Conservation (phyloP, 1,284 basidiomycete species). For the Puccinia triticina region DNA sequence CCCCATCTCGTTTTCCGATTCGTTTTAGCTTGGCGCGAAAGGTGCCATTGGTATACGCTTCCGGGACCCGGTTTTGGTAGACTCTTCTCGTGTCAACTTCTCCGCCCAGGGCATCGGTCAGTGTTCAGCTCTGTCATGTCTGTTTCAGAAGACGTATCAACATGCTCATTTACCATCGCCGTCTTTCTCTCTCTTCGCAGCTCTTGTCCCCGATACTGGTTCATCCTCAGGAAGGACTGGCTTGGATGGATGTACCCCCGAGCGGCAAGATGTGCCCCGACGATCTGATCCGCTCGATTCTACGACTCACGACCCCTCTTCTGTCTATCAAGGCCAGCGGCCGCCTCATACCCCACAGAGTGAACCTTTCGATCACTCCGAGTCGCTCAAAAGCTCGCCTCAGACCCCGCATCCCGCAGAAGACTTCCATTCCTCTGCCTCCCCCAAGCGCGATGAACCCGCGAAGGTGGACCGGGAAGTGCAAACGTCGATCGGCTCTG, state of each 20-base stretch:
- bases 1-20: not conserved
- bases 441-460: not conserved
- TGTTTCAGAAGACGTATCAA: not conserved
- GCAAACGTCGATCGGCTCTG: constrained; percentile 9
- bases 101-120: constrained; percentile 43
- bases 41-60: not conserved
- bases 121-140: not conserved
- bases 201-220: not conserved
- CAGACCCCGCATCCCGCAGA: not conserved
- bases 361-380: constrained; percentile 36
- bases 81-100: constrained; percentile 36
- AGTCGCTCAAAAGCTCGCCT: not conserved
- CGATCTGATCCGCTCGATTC: constrained; percentile 8
- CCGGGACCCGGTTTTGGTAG: constrained; percentile 22
- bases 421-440: not conserved
- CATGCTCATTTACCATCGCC: not conserved
- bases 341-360: constrained; percentile 34
- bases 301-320: constrained; percentile 9
- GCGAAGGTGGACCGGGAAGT: not conserved
- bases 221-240: not conserved
- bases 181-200: not conserved
- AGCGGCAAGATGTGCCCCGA: not conserved
- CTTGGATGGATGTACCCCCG: not conserved
- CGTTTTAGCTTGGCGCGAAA: constrained; percentile 27
- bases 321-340: constrained; percentile 9